Base-by-base conservation (phyloP, 768 basidiomycete genomes). In the Auricularia sp. region DNA sequence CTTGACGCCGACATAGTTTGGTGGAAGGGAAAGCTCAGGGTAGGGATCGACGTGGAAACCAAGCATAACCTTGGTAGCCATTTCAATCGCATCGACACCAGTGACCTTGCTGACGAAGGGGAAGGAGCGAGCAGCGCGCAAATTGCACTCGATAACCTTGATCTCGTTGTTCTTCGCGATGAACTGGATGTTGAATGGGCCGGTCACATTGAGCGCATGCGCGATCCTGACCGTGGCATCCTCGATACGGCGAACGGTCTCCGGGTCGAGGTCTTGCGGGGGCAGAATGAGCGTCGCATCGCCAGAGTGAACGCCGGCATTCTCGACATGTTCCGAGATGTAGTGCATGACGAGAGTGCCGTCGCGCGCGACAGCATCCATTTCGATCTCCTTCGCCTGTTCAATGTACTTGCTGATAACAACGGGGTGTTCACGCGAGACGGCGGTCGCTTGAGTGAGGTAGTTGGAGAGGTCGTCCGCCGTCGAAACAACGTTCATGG, bases 141-240 rank as follows among this genome's bases (percentile, higher is more conserved):
- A 80, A 77, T 99, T 99, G 78, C 96, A 98, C 76, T 99, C 96
- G 75, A 99, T 99, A 71, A 99, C 96, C 82, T 99, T 99, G 82
- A 99, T 98, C 77, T 98, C 96, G 79, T 98, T 98, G 79, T 99
- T 91, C 84, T 99, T 99, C 62, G 96, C 96, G 70, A 99, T 98
- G 78, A 99, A 98, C 79, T 99, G 96, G 73, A 99, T 99, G 74
- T 99, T 99, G 85, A 90, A 98, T 1, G 96, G 96, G 5, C 96
- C 97, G 4, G 96, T 98, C 58, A 98, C 95, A 73, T 98, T 97
- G 65, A 99, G 85, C 14, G 97, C 96, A 65, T 94, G 91, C 36
- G 94, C 97, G 67, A 99, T 98, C 82, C 98, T 99, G 51, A 87
- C 88, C 1, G 96, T 98, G 6, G 97, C 97, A 72, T 94, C 92